phyloP scores from a whole-genome alignment of 345 rosid genomes.

The Populus ilicifolia region DNA sequence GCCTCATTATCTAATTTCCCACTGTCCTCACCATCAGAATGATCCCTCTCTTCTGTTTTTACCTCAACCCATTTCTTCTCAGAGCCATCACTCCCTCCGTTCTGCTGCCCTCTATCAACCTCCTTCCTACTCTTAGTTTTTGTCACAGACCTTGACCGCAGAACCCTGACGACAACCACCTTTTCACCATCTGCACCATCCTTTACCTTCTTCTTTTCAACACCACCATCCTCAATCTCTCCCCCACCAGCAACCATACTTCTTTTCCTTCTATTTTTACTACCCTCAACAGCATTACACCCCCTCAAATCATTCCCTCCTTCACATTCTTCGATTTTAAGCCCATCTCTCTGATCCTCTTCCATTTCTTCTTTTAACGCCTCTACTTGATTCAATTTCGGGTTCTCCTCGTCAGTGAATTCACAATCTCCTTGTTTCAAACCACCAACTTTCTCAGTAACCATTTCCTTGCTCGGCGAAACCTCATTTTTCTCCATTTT shows the following conservation, averaged over 20 bases:
- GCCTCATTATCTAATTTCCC: neutral
- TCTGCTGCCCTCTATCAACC: conserved; percentile 1
- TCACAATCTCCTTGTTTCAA: conserved; percentile 5
- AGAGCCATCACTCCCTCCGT: neutral
- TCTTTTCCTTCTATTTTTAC: conserved; percentile 20
- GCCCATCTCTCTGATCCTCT: conserved; percentile 9
- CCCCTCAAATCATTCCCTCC: conserved; percentile 17
- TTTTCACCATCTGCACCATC: conserved; percentile 18
- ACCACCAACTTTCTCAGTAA: conserved; percentile 15
- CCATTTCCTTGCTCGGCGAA: conserved; percentile 2
- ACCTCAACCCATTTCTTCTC: conserved; percentile 13
- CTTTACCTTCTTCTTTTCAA: conserved; percentile 22
- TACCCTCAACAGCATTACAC: conserved; percentile 7
- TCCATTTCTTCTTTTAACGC: conserved; percentile 4
- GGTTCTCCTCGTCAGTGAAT: conserved; percentile 19
- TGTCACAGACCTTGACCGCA: conserved; percentile 41
- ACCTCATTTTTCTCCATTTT: conserved; percentile 24
- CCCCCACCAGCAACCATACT: conserved; percentile 15
- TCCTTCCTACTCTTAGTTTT: conserved; percentile 12
- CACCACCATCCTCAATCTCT: conserved; percentile 17
- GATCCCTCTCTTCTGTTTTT: conserved; percentile 12
- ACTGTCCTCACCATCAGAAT: neutral
- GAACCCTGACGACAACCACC: conserved; percentile 34
- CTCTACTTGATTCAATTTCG: conserved; percentile 8
- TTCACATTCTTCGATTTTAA: conserved; percentile 7